These are phyloP conservation scores for Penicillium sp. DNA, from an alignment of 2,329 filamentous ascomycete species.

Conservation along the genomic window DNA sequence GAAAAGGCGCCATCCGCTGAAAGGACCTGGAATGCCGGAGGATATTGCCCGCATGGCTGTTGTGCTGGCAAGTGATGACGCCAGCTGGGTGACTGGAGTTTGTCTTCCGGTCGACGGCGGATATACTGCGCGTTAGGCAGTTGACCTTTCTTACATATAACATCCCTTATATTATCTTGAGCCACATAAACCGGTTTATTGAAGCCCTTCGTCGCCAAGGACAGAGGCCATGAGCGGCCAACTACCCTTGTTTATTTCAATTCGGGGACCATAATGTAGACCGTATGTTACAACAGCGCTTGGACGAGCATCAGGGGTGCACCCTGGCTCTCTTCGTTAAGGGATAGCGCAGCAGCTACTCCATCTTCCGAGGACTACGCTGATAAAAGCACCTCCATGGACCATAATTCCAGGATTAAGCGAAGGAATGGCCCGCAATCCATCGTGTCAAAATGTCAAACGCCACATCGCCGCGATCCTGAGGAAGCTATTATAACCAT, in stretches of 20 bases:
- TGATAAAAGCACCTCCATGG: no score
- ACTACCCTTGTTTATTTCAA: no score
- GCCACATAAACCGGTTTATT: no score
- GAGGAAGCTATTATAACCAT: not conserved
- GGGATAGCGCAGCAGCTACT: not conserved
- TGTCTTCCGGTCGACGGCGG: conserved; percentile 46
- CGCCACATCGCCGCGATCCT: not conserved
- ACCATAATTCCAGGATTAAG: not conserved
- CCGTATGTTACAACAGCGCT: not conserved
- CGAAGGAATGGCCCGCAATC: not conserved
- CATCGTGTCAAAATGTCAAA: not conserved
- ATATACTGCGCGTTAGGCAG: conserved; percentile 29
- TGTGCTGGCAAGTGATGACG: conserved; percentile 48
- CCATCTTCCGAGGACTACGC: not conserved
- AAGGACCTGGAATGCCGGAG: conserved; percentile 26
- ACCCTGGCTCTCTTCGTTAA: not conserved
- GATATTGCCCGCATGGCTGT: conserved; percentile 42
- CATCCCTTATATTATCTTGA: no score
- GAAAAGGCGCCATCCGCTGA: conserved; percentile 24
- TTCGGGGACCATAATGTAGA: no score
- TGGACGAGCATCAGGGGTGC: not conserved
- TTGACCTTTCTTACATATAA: not conserved
- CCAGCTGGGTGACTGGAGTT: conserved; percentile 45
- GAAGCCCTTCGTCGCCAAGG: no score
- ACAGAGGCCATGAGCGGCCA: no score